phyloP scores from a whole-genome alignment of 2,329 filamentous ascomycete genomes.

The Fulvia fulva region DNA sequence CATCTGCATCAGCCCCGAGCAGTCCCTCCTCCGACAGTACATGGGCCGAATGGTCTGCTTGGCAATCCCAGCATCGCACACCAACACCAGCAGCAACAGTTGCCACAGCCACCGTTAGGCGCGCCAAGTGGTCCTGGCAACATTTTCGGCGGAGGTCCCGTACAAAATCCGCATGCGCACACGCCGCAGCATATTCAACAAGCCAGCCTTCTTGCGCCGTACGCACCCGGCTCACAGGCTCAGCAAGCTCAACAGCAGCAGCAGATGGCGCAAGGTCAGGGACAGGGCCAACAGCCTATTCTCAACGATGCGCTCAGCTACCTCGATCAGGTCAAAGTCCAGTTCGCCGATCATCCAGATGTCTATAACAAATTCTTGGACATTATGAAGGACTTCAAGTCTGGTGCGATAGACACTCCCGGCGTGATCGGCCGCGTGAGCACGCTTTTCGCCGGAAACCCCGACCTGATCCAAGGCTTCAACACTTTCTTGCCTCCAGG shows the following conservation, averaged over 20 bases:
- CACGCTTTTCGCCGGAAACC: constrained; percentile 90
- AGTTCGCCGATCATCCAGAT: constrained; percentile 93
- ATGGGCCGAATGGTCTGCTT: constrained; percentile 85
- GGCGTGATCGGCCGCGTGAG: constrained; percentile 97
- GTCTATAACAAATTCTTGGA: constrained; percentile 96
- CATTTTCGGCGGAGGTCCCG: constrained; percentile 68
- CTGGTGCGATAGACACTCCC: constrained; percentile 94
- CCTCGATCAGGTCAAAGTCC: constrained; percentile 95
- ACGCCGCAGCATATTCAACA: constrained; percentile 51
- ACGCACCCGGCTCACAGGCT: constrained; percentile 30
- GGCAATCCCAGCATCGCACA: constrained; percentile 51
- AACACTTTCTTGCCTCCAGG: constrained; percentile 95
- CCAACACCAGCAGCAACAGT: constrained; percentile 40
- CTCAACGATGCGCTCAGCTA: constrained; percentile 88
- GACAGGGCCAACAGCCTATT: constrained; percentile 80
- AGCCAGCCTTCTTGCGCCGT: constrained; percentile 43
- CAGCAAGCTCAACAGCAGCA: constrained; percentile 27
- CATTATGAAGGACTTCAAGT: constrained; percentile 99
- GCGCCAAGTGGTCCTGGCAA: constrained; percentile 58
- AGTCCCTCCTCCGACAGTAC: constrained; percentile 71
- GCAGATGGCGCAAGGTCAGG: constrained; percentile 45
- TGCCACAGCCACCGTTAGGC: constrained; percentile 51
- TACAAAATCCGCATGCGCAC: constrained; percentile 57
- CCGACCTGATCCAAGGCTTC: constrained; percentile 84
- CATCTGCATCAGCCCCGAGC: constrained; percentile 94